These are phyloP conservation scores for Pueraria montana DNA, from an alignment of 306 rosid species.

Conservation along the genomic window DNA sequence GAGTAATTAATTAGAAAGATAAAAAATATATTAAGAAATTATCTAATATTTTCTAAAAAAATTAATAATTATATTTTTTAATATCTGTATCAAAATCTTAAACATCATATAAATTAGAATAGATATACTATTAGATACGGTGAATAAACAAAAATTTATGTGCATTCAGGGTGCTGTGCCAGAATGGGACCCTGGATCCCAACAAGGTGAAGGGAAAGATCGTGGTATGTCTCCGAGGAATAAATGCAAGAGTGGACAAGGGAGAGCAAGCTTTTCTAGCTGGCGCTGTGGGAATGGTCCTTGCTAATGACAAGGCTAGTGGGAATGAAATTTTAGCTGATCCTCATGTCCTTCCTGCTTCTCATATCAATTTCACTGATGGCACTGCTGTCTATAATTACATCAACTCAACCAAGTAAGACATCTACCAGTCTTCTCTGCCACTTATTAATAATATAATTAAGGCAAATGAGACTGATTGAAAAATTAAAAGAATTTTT, in stretches of 20 bases:
- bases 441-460: no score
- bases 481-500: no score
- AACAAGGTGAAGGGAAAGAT: slow-evolving; percentile 88
- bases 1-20: no score
- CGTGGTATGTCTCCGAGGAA: slow-evolving; percentile 81
- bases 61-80: no score
- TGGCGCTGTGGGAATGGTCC: slow-evolving; percentile 92
- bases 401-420: slow-evolving; percentile 79
- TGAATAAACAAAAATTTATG: not conserved
- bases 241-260: slow-evolving; percentile 86
- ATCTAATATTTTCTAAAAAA: no score
- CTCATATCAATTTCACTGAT: slow-evolving; percentile 72
- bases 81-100: no score
- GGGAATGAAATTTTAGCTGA: slow-evolving; percentile 90
- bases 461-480: no score
- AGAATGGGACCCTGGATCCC: slow-evolving; percentile 81
- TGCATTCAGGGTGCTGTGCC: slow-evolving; percentile 70
- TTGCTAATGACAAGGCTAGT: slow-evolving; percentile 62
- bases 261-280: slow-evolving; percentile 83
- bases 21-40: no score
- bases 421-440: slow-evolving; percentile 1
- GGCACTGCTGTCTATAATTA: slow-evolving; percentile 62
- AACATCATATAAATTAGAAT: no score
- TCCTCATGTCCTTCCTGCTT: slow-evolving; percentile 90
- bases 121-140: no score